Evolutionary conservation across 345 rosid species (phyloP), one percentile per base, ranked within the genome.

Genomic region (Turritis glabra): DNA sequence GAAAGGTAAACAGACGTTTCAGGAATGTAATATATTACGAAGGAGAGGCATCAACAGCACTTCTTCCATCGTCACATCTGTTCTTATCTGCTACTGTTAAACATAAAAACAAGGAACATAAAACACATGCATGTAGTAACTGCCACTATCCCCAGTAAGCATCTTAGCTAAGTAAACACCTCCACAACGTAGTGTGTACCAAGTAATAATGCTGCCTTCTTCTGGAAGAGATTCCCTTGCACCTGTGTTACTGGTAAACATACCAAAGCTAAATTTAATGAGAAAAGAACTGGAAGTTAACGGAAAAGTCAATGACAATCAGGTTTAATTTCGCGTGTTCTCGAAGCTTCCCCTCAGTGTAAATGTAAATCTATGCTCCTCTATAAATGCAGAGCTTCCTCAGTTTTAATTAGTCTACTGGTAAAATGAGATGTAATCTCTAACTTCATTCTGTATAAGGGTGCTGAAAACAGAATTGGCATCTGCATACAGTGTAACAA

Each of bases 221-320:
- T 96, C 81, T 89, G 99, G 82, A 90, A 96, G 33, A 98, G 92
- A 81, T 96, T 96, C 67, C 99, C 99, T 51, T 78, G 91, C 77
- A 81, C 94, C 99, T 96, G 91, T 30, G 44, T 61, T 22, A 54
- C 65, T 64, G 8, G 21, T 22, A 11, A 64, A 55, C 41, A 43
- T 15, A 27, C 43, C 48, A 67, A 35, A 66, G 30, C 29, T 46
- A 23, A 26, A 65, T 57, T 25, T 8, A 66, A 7, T 50, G 53
- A 60, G 17, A 41, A 56, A 52, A 29, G 5, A 18, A 50, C 8
- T 11, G 30, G 7, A 48, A 8, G 27, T 19, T n/a, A 30, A 19
- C 11, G 0, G 30, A 69, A 21, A 47, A 32, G 10, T 40, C 17
- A 4, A 17, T 43, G 72, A 19, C 47, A 55, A 14, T 19, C 44